Evolutionary conservation across 2,329 filamentous ascomycete genomes (phyloP), one percentile per base, ranked within the genome.

Genomic region (Monosporascus sp.): DNA sequence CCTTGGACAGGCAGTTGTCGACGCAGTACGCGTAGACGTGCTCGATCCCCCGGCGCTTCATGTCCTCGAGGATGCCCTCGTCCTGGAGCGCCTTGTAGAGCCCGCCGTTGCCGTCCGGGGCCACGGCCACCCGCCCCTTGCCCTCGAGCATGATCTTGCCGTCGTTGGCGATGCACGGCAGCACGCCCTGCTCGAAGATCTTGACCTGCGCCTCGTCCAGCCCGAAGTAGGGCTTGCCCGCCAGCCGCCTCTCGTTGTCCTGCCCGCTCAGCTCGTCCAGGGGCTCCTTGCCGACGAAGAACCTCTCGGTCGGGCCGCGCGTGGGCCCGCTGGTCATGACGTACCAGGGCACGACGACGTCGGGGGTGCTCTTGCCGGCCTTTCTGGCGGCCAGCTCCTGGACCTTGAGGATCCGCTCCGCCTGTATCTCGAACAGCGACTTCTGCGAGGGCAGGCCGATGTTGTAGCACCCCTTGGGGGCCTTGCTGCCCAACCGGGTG

Each of bases 321-420:
- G 94, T 99, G 46, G 94, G 94, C 5, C 94, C 94, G 66, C 91
- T 96, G 65, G 94, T 99, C 94, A 99, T 99, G 72, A 99, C 91
- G 75, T 99, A 99, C 94, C 94, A 99, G 14, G 94, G 94, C 43
- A 97, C 86, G 35, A 87, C 78, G 44, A 84, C 84, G 52, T 77
- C 77, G 58, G 72, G 71, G 48, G 76, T 77, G 56, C 74, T 77
- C 54, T 81, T 81, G 51, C 41, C 41, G 41, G 82, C 78, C 68
- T 86, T 84, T 71, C 88, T 85, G 63, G 85, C 80, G 44, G 93
- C 92, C 59, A 97, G 78, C 65, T 85, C 75, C 75, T 97, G 89
- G 8, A 96, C 75, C 77, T 91, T 95, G 65, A 80, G 80, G 68
- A 99, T 97, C 52, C 94, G 82, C 82, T 99, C 92, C 45, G 89